These are phyloP conservation scores for Diphasiastrum complanatum DNA, from an alignment of 83 land plant genomes.

Conservation along the genomic window DNA sequence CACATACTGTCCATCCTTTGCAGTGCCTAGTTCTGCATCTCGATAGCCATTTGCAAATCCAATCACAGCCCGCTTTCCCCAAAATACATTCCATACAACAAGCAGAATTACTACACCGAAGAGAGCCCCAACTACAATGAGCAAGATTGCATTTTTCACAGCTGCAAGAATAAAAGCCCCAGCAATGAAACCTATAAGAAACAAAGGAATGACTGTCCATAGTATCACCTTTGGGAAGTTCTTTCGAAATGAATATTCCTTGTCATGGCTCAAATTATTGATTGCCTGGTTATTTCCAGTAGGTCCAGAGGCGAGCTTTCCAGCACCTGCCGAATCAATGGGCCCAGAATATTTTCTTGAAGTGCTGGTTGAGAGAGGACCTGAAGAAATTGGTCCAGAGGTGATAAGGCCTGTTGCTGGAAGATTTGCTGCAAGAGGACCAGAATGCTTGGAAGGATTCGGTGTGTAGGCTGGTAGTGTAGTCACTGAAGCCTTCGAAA, in stretches of 20 bases:
- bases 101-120: constrained; percentile 4
- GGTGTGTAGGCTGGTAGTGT: not conserved
- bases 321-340: not conserved
- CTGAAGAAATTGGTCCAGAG: not conserved
- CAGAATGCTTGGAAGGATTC: not conserved
- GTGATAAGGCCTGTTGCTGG: not conserved
- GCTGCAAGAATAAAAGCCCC: constrained; percentile 11
- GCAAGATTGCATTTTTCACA: constrained; percentile 9
- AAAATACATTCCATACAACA: constrained; percentile 1
- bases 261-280: constrained; percentile 14
- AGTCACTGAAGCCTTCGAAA: not conserved
- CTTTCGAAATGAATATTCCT: constrained; percentile 4
- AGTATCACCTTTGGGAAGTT: constrained; percentile 8
- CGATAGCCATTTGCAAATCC: not conserved
- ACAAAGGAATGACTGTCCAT: constrained; percentile 10
- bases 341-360: not conserved
- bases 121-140: constrained; percentile 2
- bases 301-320: not conserved
- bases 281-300: constrained; percentile 5
- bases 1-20: too few species aligned
- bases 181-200: constrained; percentile 9
- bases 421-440: not conserved
- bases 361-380: not conserved
- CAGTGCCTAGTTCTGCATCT: not conserved
- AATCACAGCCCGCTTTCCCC: constrained; percentile 1